Evolutionary conservation across 805 yeast genomes (phyloP), one percentile per base, ranked within the genome.

Genomic region (Candida oleophila): DNA sequence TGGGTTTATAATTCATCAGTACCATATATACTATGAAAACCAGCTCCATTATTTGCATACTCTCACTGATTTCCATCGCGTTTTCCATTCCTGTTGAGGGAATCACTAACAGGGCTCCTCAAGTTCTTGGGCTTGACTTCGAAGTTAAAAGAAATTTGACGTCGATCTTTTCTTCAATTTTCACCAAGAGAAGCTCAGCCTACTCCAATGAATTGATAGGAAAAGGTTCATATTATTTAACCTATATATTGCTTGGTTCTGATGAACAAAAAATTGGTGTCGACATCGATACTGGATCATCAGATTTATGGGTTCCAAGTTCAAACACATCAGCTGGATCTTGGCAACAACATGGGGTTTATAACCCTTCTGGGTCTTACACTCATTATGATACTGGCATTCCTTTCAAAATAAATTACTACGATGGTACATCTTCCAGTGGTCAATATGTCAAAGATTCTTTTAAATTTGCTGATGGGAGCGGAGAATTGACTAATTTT

Each of bases 261-360:
- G 52, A 60, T 40, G 43, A 51, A 39, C 64, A 67, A 15, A 41
- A 54, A 32, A 59, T 59, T 11, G 57, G 60, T 9, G 72, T 69
- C 3, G 56, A 66, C 50, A 61, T 71, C 12, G 75, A 70, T 51
- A 71, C 75, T 20, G 76, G 75, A 2, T 68, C 74, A 7, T 66
- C 74, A 5, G 76, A 71, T 51, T 60, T 71, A 46, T 71, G 76
- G 76, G 60, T 71, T 8, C 32, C 40, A 40, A 9, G 20, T 28
- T 21, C 28, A 1, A 37, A 21, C 18, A 22, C 42, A 16, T n/a
- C 3, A 15, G 21, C 30, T 12, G 44, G 42, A 16, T 14, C 11
- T 18, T 46, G 49, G 21, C 14, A 25, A 15, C 14, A 8, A 9
- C 33, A 30, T 16, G 56, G 55, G 11, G 38, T 35, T 15, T 53